These are phyloP conservation scores for Heliosperma pusillum DNA, from an alignment of 148 eudicot genomes.

Conservation along the genomic window DNA sequence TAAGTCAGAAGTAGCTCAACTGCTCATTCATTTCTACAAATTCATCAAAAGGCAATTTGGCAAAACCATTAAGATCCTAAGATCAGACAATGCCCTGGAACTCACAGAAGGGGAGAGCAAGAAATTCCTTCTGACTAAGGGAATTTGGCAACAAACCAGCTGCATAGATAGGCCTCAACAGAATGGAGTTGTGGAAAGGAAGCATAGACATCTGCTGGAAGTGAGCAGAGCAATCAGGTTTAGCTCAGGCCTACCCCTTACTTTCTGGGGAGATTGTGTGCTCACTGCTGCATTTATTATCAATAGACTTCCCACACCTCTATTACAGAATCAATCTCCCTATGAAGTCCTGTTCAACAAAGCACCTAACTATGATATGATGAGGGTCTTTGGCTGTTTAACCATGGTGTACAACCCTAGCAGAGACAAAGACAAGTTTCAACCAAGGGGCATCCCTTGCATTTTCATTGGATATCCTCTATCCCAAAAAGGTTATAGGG, in stretches of 20 bases:
- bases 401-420: background rate
- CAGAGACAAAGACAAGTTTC: background rate
- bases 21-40: background rate
- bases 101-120: background rate
- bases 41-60: background rate
- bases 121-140: background rate
- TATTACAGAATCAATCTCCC: background rate
- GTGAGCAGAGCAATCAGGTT: background rate
- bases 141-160: background rate
- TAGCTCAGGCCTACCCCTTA: background rate
- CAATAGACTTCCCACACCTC: background rate
- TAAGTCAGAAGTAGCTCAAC: background rate
- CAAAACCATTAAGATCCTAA: background rate
- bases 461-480: background rate
- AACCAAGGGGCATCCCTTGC: background rate
- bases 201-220: background rate
- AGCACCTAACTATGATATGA: background rate
- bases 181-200: constrained; percentile 3
- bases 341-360: background rate
- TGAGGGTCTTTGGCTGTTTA: no score
- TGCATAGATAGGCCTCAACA: constrained; percentile 4
- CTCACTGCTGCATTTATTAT: background rate
- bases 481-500: background rate
- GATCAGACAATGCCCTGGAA: background rate
- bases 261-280: no score